These are phyloP conservation scores for Stylosanthes scabra DNA, from an alignment of 331 rosid species.

Conservation along the genomic window DNA sequence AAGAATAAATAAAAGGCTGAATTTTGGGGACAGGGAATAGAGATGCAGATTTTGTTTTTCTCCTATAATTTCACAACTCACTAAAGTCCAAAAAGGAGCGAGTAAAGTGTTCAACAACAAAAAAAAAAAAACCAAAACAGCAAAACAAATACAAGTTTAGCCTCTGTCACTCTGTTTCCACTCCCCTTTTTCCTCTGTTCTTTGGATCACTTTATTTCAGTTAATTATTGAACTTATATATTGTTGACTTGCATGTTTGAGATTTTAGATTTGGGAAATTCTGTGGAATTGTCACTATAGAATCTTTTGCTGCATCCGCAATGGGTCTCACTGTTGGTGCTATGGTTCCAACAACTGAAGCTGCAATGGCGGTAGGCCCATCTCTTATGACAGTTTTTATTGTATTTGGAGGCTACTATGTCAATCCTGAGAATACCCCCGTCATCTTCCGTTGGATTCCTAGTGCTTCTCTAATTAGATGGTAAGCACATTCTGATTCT, in stretches of 20 bases:
- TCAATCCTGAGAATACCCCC: conserved; percentile 88
- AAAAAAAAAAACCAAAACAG: no score
- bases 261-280: conserved; percentile 79
- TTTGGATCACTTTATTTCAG: conserved; percentile 13
- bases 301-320: conserved; percentile 96
- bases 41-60: no score
- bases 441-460: conserved; percentile 97
- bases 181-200: background rate
- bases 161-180: background rate
- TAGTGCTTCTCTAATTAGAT: conserved; percentile 82
- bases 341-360: conserved; percentile 94
- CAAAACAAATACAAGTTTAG: no score
- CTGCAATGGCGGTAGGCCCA: conserved; percentile 97
- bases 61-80: no score
- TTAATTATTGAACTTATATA: conserved; percentile 25
- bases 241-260: conserved; percentile 39
- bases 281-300: conserved; percentile 86
- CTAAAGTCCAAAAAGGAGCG: no score
- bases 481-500: conserved; percentile 56
- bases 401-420: conserved; percentile 95
- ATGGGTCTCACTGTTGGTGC: conserved; percentile 99
- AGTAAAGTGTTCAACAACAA: no score
- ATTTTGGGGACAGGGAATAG: background rate
- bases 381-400: conserved; percentile 93
- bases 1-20: no score